Evolutionary conservation across 495 filamentous ascomycete species (phyloP), one percentile per base, ranked within the genome.

Genomic region (Melanomma pulvis-pyrius): DNA sequence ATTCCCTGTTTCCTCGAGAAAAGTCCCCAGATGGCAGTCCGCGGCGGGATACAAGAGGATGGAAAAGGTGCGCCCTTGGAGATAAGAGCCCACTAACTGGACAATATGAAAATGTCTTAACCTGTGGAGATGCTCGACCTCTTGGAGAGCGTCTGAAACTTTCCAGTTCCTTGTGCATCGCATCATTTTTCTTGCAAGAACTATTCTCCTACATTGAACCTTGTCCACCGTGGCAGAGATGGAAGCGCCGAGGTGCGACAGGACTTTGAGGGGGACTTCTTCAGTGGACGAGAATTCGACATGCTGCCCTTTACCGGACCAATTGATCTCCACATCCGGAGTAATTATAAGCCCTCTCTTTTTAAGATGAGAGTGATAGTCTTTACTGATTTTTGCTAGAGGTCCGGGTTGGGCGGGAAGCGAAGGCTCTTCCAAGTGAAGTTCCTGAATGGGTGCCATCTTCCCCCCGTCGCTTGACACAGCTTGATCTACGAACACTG

Each of bases 21-120:
- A 71, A 1, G 32, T 56, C 0, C 28, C 36, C 7, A 69, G 48
- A 46, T 69, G 17, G 3, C 22, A 53, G 15, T 69, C 61, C 4
- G 70, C 66, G 1, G 47, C 66, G 12, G 70, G 66, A 29, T 72
- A 72, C 29, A 72, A 28, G 9, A 72, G 32, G 21, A 72, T 69
- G 2, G 66, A 59, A 19, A 69, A 59, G 2, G 30, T 56, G 1
- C 48, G 29, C 3, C 48, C 48, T 49, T 51, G 49, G n/a, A 57
- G 22, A 39, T 68, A 71, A 6, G 52, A 36, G n/a, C 69, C 65
- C 1, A 71, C 56, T 6, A 71, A 26, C 29, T 62, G 64, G 32
- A 71, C 53, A 22, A 71, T 68, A 57, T 68, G 69, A 26, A 48
- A 34, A 47, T 69, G 69, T 11, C 60, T 30, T 6, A 69, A 29